Evolutionary conservation across 1,284 basidiomycete genomes (phyloP).

Genomic region (Xerocomus nothofagi): DNA sequence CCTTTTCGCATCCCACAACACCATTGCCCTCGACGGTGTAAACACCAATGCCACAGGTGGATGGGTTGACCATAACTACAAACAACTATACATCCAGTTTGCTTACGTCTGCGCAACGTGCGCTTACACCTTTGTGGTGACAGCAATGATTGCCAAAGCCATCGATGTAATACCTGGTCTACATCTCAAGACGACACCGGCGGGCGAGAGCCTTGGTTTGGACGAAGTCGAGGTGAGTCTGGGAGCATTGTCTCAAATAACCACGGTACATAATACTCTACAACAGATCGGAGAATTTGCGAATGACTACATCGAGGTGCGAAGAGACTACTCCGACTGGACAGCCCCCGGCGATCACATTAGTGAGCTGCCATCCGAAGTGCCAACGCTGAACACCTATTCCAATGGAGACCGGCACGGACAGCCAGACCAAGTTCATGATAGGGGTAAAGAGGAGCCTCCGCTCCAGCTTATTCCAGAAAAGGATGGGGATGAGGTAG

Average conservation of each 20-base stretch:
- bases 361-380: conserved; percentile 12
- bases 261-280: neutral
- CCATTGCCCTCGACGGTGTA: conserved; percentile 75
- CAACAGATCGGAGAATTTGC: conserved; percentile 74
- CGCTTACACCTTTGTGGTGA: conserved; percentile 66
- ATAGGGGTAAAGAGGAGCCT: conserved; percentile 10
- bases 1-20: conserved; percentile 68
- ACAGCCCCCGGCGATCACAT: conserved; percentile 24
- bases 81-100: conserved; percentile 80
- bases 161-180: conserved; percentile 80
- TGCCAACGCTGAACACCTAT: conserved; percentile 12
- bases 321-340: conserved; percentile 66
- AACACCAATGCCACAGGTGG: conserved; percentile 69
- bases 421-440: conserved; percentile 35
- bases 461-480: conserved; percentile 20
- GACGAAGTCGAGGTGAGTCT: conserved; percentile 79
- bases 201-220: conserved; percentile 85
- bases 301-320: conserved; percentile 76
- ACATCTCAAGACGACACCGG: conserved; percentile 68
- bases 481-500: conserved; percentile 13
- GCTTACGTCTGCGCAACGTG: conserved; percentile 76
- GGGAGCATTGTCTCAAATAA: conserved; percentile 1
- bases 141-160: conserved; percentile 64
- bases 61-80: conserved; percentile 72
- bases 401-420: conserved; percentile 50